Base-by-base conservation (phyloP, 352 stramenopile genomes). In the Lagenidium sp. region DNA sequence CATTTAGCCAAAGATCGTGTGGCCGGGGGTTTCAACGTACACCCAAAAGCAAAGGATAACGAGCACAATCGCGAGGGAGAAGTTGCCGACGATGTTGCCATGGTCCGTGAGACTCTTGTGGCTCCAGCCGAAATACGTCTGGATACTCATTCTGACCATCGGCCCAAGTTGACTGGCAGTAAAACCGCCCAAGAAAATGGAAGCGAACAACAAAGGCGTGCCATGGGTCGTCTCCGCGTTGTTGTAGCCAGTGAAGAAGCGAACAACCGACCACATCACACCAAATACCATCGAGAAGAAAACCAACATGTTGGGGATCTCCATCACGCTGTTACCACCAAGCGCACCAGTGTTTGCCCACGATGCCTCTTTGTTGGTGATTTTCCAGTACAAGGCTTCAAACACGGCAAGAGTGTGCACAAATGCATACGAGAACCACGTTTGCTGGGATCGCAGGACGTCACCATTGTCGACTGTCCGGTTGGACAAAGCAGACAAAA, bases 351-450 rank as follows among this genome's bases (percentile, higher is more conserved):
- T 85, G 55, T 83, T 83, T 22, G 69, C 69, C 73, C 69, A 85
- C 44, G 68, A 49, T 23, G 69, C 68, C 47, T 85, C 68, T 42
- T 82, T 82, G 62, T 74, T 66, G 26, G 73, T 83, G 45, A 85
- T 78, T 53, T 82, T 80, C 73, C 73, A 85, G 60, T 83, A 82
- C 30, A 85, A 61, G 0, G 73, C 67, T 42, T 83, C 73, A 43
- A 85, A 80, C 36, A 85, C 69, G n/a, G 69, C 73, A 41, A 83
- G 59, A 29, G 78, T 63, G 46, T 85, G 69, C 53, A 83, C 69
- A 34, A 83, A 85, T 10, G 73, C 73, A 48, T 85, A 85, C 50
- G 69, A 83, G 55, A 83, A 85, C 73, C 73, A 85, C 28, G 73
- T 85, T 41, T 85, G 66, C 54, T 85, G 73, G 47, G 65, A 80